Evolutionary conservation across 2,329 filamentous ascomycete species (phyloP).

Genomic region (Mycosphaerella sp.): DNA sequence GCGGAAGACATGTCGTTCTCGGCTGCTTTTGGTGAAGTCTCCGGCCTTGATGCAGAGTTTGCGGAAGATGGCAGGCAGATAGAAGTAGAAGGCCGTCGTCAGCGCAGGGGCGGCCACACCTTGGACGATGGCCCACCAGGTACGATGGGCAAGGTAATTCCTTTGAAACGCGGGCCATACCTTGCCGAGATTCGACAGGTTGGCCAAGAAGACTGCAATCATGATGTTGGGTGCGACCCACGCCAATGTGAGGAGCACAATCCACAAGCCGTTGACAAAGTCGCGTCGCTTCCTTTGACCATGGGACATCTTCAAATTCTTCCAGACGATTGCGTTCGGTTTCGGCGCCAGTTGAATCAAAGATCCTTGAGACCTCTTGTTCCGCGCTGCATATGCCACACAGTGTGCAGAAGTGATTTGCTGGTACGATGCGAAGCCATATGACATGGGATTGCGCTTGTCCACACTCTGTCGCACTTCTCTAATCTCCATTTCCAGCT

Average conservation of each 20-base stretch:
- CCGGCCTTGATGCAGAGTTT: slow-evolving; percentile 75
- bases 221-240: slow-evolving; percentile 92
- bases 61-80: slow-evolving; percentile 86
- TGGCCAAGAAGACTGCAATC: slow-evolving; percentile 89
- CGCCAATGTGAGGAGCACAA: slow-evolving; percentile 67
- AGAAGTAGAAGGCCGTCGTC: slow-evolving; percentile 78
- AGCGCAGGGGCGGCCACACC: slow-evolving; percentile 85
- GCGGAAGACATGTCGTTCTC: slow-evolving; percentile 82
- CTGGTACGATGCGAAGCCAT: slow-evolving; percentile 91
- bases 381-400: slow-evolving; percentile 74
- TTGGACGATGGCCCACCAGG: slow-evolving; percentile 79
- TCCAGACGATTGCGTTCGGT: slow-evolving; percentile 92
- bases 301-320: slow-evolving; percentile 72
- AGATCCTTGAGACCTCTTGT: slow-evolving; percentile 72
- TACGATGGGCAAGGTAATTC: slow-evolving; percentile 56
- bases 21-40: slow-evolving; percentile 83
- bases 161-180: slow-evolving; percentile 71
- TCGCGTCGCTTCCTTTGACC: slow-evolving; percentile 63
- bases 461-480: slow-evolving; percentile 76
- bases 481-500: slow-evolving; percentile 76
- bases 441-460: slow-evolving; percentile 79
- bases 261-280: slow-evolving; percentile 78
- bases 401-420: slow-evolving; percentile 81
- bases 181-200: slow-evolving; percentile 69
- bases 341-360: slow-evolving; percentile 72